These are phyloP conservation scores for Rhodomyrtus tomentosa DNA, from an alignment of 345 rosid genomes.

Conservation along the genomic window DNA sequence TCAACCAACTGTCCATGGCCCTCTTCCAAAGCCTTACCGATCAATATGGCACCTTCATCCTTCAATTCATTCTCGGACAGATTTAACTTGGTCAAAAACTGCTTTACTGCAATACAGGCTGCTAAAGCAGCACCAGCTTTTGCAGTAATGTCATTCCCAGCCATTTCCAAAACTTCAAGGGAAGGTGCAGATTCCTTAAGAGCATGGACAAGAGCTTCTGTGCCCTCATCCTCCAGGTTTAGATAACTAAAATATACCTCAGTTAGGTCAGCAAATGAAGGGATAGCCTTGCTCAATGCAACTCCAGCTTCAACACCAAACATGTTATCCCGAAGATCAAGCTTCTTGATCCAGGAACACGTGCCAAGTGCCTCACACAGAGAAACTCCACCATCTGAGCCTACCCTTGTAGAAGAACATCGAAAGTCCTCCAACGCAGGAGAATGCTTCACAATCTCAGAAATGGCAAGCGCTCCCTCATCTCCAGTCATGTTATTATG, in stretches of 20 bases:
- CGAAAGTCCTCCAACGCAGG: constrained; percentile 60
- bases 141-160: constrained; percentile 76
- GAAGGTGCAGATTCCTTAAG: constrained; percentile 53
- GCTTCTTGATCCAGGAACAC: constrained; percentile 58
- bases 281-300: constrained; percentile 46
- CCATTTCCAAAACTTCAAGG: constrained; percentile 78
- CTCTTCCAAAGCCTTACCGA: constrained; percentile 57
- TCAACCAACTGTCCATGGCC: constrained; percentile 51
- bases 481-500: constrained; percentile 96
- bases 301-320: constrained; percentile 77
- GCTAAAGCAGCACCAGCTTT: constrained; percentile 40
- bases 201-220: constrained; percentile 46
- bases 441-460: constrained; percentile 48
- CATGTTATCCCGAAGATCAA: constrained; percentile 89
- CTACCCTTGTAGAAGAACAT: constrained; percentile 79
- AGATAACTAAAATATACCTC: constrained; percentile 77
- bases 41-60: constrained; percentile 76
- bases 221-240: constrained; percentile 81
- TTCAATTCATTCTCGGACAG: constrained; percentile 79
- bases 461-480: constrained; percentile 64
- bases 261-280: constrained; percentile 32
- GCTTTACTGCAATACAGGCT: constrained; percentile 52
- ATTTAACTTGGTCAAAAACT: constrained; percentile 56
- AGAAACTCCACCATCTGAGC: constrained; percentile 74
- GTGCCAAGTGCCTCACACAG: constrained; percentile 51